These are phyloP conservation scores for Thamnidium elegans DNA, from an alignment of 192 early-diverging fungal species.

Conservation along the genomic window DNA sequence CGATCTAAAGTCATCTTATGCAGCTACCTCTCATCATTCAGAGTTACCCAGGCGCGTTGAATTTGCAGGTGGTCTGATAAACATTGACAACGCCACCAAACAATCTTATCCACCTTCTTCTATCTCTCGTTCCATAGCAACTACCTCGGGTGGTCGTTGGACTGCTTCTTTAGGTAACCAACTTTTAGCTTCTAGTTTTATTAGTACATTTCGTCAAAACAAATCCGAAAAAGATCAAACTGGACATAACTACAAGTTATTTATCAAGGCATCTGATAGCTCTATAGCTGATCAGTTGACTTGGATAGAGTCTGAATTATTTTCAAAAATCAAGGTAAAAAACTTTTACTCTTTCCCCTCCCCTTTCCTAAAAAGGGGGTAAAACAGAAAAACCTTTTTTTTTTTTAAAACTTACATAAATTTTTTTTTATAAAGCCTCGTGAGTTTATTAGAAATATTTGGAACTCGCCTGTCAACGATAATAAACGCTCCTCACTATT, in stretches of 20 bases:
- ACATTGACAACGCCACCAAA: slow-evolving; percentile 7
- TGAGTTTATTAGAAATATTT: slow-evolving; percentile 15
- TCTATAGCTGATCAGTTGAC: slow-evolving; percentile 66
- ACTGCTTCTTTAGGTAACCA: slow-evolving; percentile 7
- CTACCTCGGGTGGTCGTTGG: not conserved
- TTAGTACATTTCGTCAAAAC: slow-evolving; percentile 3
- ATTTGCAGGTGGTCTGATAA: slow-evolving; percentile 21
- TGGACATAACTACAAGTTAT: not conserved
- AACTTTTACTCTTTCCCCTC: not conserved
- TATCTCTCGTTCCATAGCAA: not conserved
- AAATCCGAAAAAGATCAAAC: slow-evolving; percentile 18
- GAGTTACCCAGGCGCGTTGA: slow-evolving; percentile 5
- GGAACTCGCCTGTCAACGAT: not conserved
- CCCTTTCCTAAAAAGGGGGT: not conserved
- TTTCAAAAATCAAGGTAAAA: slow-evolving; percentile 47
- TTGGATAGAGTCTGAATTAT: slow-evolving; percentile 60
- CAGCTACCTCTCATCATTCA: slow-evolving; percentile 2
- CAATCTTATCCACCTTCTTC: not conserved
- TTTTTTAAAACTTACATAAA: not conserved
- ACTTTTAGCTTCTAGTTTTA: slow-evolving; percentile 12
- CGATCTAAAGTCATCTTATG: not conserved
- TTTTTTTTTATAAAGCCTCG: not conserved
- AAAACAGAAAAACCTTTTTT: not conserved
- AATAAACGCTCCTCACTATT: not conserved
- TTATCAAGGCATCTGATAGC: slow-evolving; percentile 15